A percentile compares a stretch with the other conserved stretches of the same genome.
Conservation (phyloP, 768 basidiomycete genomes). For the Flagelloscypha sp. region DNA sequence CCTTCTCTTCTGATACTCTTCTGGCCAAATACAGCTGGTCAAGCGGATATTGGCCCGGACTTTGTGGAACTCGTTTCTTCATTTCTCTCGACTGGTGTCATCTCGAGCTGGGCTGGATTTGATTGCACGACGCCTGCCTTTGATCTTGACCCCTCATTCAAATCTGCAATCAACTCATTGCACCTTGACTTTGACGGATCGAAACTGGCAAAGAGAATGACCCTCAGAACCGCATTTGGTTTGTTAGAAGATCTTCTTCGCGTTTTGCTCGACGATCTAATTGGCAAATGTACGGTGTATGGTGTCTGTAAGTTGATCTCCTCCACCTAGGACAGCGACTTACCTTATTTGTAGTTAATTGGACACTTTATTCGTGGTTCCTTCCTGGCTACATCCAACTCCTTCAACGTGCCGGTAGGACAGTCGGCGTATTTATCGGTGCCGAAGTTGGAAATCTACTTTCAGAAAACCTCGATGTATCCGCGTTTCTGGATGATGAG, state of each 20-base stretch:
- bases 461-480: not conserved
- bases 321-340: not conserved
- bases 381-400: not conserved
- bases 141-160: slow-evolving; percentile 41
- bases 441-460: slow-evolving; percentile 10
- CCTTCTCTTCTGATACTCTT: slow-evolving; percentile 55
- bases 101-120: too few species aligned
- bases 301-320: slow-evolving; percentile 33
- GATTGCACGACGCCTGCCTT: too few species aligned
- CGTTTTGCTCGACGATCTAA: slow-evolving; percentile 13
- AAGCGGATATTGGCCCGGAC: slow-evolving; percentile 34
- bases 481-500: slow-evolving; percentile 4
- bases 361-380: slow-evolving; percentile 3
- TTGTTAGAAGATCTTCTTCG: slow-evolving; percentile 6
- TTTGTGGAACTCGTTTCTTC: slow-evolving; percentile 51
- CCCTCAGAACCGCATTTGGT: slow-evolving; percentile 34
- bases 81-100: slow-evolving; percentile 15
- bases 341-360: slow-evolving; percentile 5
- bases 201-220: slow-evolving; percentile 38
- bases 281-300: too few species aligned
- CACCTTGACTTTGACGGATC: slow-evolving; percentile 54
- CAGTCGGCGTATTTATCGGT: slow-evolving; percentile 16
- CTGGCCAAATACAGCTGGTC: slow-evolving; percentile 47
- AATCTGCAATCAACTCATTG: slow-evolving; percentile 38
- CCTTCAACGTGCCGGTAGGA: slow-evolving; percentile 16